Percentiles rank a stretch among this genome's conserved stretches.
These are phyloP conservation scores for Coleophoma eucalyptorum DNA, from an alignment of 2,329 filamentous ascomycete genomes.

Conservation along the genomic window DNA sequence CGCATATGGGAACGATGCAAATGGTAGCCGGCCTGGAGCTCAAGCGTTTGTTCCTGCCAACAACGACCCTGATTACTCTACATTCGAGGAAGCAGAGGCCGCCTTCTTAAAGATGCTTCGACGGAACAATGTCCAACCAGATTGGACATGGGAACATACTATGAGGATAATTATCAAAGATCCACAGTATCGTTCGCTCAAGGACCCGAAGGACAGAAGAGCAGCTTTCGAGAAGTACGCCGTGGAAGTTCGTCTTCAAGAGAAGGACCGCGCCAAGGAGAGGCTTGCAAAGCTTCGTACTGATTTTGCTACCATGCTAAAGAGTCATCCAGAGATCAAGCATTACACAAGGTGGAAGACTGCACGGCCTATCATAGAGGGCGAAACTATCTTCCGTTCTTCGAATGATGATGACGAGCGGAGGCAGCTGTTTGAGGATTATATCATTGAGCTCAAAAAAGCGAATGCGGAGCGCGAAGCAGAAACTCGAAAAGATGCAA, in stretches of 20 bases:
- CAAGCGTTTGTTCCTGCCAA: slow-evolving; percentile 58
- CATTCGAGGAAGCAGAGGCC: slow-evolving; percentile 82
- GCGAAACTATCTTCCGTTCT: slow-evolving; percentile 91
- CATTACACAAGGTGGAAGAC: slow-evolving; percentile 98
- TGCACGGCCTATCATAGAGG: slow-evolving; percentile 87
- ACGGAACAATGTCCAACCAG: slow-evolving; percentile 78
- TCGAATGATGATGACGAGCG: slow-evolving; percentile 85
- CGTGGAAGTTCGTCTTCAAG: slow-evolving; percentile 82
- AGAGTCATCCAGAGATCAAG: slow-evolving; percentile 94
- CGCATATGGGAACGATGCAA: slow-evolving; percentile 50
- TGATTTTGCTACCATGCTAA: slow-evolving; percentile 95
- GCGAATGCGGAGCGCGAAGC: slow-evolving; percentile 73
- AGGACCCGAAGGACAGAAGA: slow-evolving; percentile 87
- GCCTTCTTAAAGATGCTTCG: slow-evolving; percentile 90
- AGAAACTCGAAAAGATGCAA: slow-evolving; percentile 69
- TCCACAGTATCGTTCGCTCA: slow-evolving; percentile 87
- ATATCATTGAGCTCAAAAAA: slow-evolving; percentile 81
- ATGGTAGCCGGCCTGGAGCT: slow-evolving; percentile 33
- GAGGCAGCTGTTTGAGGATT: slow-evolving; percentile 89
- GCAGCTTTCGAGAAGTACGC: slow-evolving; percentile 94
- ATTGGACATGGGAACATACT: slow-evolving; percentile 91
- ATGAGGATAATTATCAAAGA: slow-evolving; percentile 85
- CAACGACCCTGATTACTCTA: slow-evolving; percentile 75
- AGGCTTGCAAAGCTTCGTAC: slow-evolving; percentile 84
- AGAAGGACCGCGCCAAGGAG: slow-evolving; percentile 93